A percentile compares a stretch with the other conserved stretches of the same genome.
phyloP scores from a whole-genome alignment of 1,284 basidiomycete species.

The Bjerkandera adusta region DNA sequence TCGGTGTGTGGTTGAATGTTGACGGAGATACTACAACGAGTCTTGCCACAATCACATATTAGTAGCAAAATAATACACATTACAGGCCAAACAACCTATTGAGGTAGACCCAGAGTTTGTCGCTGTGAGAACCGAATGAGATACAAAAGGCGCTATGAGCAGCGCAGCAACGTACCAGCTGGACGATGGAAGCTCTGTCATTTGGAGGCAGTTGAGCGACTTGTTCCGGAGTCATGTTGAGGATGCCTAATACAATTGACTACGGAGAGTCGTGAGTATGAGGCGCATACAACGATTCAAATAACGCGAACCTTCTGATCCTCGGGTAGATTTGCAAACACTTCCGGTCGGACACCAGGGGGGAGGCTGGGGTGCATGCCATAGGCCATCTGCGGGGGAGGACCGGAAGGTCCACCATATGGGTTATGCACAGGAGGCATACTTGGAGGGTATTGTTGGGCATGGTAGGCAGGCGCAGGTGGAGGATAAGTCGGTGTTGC shows the following conservation, averaged over 20 bases:
- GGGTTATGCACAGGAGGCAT: constrained; percentile 11
- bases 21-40: no score
- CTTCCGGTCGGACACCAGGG: constrained; percentile 38
- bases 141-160: constrained; percentile 5
- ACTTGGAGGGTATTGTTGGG: constrained; percentile 1
- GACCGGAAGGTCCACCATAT: constrained; percentile 20
- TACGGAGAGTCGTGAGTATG: constrained; percentile 29
- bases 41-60: no score
- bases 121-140: constrained; percentile 24
- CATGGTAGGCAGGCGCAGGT: constrained; percentile 7
- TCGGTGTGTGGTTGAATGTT: no score
- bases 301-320: constrained; percentile 64
- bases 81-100: no score
- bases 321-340: constrained; percentile 59
- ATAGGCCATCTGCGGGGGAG: constrained; percentile 15
- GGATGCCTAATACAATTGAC: constrained; percentile 65
- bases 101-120: constrained; percentile 38
- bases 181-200: constrained; percentile 63
- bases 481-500: constrained; percentile 15
- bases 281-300: constrained; percentile 18
- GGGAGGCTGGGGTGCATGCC: constrained; percentile 12
- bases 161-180: constrained; percentile 63
- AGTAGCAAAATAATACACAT: no score
- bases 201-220: constrained; percentile 56
- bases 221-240: constrained; percentile 71